phyloP scores from a whole-genome alignment of 108 stramenopile species.

The Fistulifera solaris region DNA sequence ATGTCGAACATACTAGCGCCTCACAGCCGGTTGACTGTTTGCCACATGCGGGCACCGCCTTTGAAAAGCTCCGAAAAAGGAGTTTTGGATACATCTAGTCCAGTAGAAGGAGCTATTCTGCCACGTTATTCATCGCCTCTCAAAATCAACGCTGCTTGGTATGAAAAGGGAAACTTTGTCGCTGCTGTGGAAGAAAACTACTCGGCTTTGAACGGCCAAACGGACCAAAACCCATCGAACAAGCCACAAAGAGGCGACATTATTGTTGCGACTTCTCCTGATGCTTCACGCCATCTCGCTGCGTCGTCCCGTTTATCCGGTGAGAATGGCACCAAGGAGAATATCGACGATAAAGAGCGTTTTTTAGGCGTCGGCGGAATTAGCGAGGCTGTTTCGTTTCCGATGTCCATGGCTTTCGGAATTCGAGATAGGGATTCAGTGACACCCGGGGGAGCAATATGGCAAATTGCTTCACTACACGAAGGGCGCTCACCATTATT shows the following conservation, averaged over 20 bases:
- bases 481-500: constrained; percentile 19
- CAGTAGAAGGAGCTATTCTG: constrained; percentile 14
- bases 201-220: not conserved
- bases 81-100: too few relatives aligned
- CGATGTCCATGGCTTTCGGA: constrained; percentile 18
- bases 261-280: constrained; percentile 49
- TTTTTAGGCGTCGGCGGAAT: constrained; percentile 23
- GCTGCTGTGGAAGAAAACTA: constrained; percentile 33
- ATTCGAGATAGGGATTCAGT: not conserved
- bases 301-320: constrained; percentile 19
- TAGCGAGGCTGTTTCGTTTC: constrained; percentile 59
- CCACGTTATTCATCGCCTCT: not conserved
- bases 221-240: too few relatives aligned
- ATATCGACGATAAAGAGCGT: not conserved
- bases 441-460: constrained; percentile 68
- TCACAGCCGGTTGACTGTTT: constrained; percentile 47
- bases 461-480: constrained; percentile 41
- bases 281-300: constrained; percentile 10
- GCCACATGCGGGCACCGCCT: constrained; percentile 75
- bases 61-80: not conserved
- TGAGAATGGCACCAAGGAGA: constrained; percentile 11
- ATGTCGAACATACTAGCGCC: constrained; percentile 11
- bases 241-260: constrained; percentile 22
- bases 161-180: constrained; percentile 47
- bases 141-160: constrained; percentile 44